phyloP scores from a whole-genome alignment of 148 eudicot species.

The Rhododendron henanense region DNA sequence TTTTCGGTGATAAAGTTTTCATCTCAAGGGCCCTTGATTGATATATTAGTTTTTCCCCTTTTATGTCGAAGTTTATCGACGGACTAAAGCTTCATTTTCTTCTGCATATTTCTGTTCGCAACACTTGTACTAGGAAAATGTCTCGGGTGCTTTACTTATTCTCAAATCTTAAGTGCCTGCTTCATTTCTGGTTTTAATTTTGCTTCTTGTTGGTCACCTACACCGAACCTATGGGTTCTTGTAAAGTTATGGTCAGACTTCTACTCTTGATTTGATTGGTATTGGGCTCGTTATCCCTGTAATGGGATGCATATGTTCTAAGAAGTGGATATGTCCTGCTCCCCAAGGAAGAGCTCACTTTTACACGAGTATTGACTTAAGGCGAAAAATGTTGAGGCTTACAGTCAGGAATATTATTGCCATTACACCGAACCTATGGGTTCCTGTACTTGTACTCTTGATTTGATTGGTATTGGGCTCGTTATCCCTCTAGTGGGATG shows the following conservation, averaged over 20 bases:
- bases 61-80: not conserved
- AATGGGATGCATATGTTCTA: not conserved
- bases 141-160: not conserved
- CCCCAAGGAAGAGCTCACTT: not conserved
- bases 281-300: not conserved
- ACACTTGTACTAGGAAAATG: not conserved
- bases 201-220: not conserved
- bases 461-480: not conserved
- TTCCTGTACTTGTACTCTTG: no score
- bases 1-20: no score
- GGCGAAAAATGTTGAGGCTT: not conserved
- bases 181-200: not conserved
- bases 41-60: not conserved
- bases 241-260: not conserved
- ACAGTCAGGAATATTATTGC: not conserved
- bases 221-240: not conserved
- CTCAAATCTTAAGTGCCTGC: not conserved
- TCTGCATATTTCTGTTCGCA: not conserved
- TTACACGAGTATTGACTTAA: not conserved
- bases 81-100: no score
- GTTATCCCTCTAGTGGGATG: not conserved
- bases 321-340: not conserved
- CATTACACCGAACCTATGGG: no score
- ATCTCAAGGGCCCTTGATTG: not conserved
- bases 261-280: not conserved